Evolutionary conservation across 441 rosid species (phyloP).

Genomic region (Geranium incanum): DNA sequence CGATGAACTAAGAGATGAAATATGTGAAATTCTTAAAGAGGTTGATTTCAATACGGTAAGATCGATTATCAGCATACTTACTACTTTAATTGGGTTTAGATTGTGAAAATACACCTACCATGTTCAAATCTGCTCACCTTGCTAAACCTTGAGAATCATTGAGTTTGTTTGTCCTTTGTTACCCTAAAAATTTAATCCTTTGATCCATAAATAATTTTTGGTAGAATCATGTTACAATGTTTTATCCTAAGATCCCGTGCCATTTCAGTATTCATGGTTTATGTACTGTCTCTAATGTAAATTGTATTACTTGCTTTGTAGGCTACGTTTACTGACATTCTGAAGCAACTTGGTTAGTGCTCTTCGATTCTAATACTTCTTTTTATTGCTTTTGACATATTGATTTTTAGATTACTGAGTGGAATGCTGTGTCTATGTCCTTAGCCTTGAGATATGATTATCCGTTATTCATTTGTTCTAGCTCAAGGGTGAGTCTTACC

Average conservation of each 20-base stretch:
- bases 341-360: slow-evolving; percentile 68
- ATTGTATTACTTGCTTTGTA: slow-evolving; percentile 35
- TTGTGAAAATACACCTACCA: neutral
- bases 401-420: neutral
- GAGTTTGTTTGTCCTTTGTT: neutral
- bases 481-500: too few species aligned
- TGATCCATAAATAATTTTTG: neutral
- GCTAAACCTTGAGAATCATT: neutral
- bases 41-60: slow-evolving; percentile 92
- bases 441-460: too few species aligned
- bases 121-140: neutral
- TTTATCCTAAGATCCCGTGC: neutral
- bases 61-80: slow-evolving; percentile 21
- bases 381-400: neutral
- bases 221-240: neutral
- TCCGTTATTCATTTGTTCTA: too few species aligned
- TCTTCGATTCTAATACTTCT: slow-evolving; percentile 13
- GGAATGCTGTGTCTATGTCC: too few species aligned
- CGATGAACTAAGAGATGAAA: slow-evolving; percentile 59
- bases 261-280: neutral
- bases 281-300: slow-evolving; percentile 1
- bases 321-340: slow-evolving; percentile 94
- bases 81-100: neutral
- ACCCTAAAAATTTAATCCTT: neutral
- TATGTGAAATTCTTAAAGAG: slow-evolving; percentile 66